These are phyloP conservation scores for Gaertneriomyces semiglobifer DNA, from an alignment of 192 early-diverging fungal species.

Conservation along the genomic window DNA sequence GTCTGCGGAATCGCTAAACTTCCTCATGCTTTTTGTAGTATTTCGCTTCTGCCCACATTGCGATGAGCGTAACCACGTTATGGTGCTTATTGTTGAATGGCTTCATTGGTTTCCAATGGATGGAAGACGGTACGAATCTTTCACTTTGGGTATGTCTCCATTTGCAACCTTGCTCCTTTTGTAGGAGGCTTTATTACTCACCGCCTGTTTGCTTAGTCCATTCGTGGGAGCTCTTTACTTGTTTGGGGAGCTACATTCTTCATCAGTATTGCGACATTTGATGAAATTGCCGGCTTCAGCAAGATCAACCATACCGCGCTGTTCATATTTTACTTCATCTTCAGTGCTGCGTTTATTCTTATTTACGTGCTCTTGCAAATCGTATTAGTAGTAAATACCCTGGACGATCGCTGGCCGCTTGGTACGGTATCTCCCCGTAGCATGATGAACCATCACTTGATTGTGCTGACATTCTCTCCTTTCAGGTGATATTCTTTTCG, in stretches of 20 bases:
- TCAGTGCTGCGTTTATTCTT: conserved; percentile 74
- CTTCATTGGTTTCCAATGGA: conserved; percentile 95
- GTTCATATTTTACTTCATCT: conserved; percentile 84
- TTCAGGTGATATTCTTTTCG: conserved; percentile 79
- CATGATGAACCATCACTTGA: neutral
- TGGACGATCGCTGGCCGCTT: conserved; percentile 95
- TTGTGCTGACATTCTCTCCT: neutral
- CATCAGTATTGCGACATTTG: conserved; percentile 82
- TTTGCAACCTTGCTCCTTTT: neutral
- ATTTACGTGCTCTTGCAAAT: conserved; percentile 90
- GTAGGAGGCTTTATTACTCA: neutral
- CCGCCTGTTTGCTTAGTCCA: conserved; percentile 49
- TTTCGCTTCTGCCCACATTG: conserved; percentile 78
- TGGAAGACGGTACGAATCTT: conserved; percentile 88
- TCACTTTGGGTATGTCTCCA: conserved; percentile 81
- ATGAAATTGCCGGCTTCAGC: conserved; percentile 58
- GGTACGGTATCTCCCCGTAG: conserved; percentile 39
- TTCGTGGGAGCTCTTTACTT: conserved; percentile 78
- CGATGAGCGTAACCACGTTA: conserved; percentile 78
- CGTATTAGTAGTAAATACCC: conserved; percentile 87
- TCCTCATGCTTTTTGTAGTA: conserved; percentile 49
- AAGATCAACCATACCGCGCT: conserved; percentile 65
- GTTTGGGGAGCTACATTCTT: conserved; percentile 76
- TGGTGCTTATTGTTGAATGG: conserved; percentile 94
- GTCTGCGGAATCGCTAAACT: no score